Conservation (phyloP, 2,329 filamentous ascomycete genomes). For the Leptodontidium sp. region DNA sequence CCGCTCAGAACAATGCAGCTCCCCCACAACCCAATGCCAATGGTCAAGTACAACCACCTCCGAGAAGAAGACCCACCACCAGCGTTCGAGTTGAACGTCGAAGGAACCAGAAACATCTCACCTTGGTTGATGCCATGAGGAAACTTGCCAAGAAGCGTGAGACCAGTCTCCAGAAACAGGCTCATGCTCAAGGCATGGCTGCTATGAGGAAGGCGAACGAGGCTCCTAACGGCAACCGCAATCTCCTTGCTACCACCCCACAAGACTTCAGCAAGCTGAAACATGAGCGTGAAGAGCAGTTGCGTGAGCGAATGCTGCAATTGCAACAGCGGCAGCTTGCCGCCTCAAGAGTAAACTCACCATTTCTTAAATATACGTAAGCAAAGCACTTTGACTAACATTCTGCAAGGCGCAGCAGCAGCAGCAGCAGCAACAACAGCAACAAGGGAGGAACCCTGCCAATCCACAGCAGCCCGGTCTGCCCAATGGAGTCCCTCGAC, state of each 20-base stretch:
- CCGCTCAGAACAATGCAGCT: conserved; percentile 47
- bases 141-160: conserved; percentile 96
- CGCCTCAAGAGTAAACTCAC: conserved; percentile 60
- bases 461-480: conserved; percentile 39
- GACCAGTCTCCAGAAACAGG: conserved; percentile 83
- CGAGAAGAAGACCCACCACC: conserved; percentile 74
- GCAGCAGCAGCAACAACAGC: conserved; percentile 36
- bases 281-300: conserved; percentile 80
- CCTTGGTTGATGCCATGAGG: conserved; percentile 91
- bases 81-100: conserved; percentile 88
- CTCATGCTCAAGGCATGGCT: conserved; percentile 78
- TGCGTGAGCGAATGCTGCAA: conserved; percentile 66
- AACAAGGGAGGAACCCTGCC: conserved; percentile 35
- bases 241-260: conserved; percentile 70
- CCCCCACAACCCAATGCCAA: conserved; percentile 46
- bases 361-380: conserved; percentile 37
- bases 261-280: conserved; percentile 91
- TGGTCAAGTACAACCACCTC: conserved; percentile 59
- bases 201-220: conserved; percentile 86
- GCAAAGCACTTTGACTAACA: conserved; percentile 28
- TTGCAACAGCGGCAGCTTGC: conserved; percentile 50
- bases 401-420: conserved; percentile 52
- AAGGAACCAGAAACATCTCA: conserved; percentile 85
- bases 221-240: conserved; percentile 53
- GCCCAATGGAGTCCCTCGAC: conserved; percentile 24